Conservation (phyloP, 306 rosid genomes). For the Amphicarpaea edgeworthii region DNA sequence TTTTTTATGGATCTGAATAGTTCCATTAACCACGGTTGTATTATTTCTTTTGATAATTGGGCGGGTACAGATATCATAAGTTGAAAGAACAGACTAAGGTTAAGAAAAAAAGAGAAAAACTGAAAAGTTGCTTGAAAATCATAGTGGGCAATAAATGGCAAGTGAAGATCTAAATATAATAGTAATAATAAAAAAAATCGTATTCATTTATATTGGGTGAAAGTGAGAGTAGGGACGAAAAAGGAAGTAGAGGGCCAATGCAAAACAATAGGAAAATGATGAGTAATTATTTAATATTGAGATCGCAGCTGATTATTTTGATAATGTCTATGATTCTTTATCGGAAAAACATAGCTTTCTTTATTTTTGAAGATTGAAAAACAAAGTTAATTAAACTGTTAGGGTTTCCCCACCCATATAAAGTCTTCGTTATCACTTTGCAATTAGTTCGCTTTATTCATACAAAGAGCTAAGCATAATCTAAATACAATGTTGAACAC, state of each 20-base stretch:
- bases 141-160: constrained; percentile 55
- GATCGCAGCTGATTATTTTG: constrained; percentile 73
- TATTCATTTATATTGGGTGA: constrained; percentile 58
- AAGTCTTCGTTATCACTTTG: constrained; percentile 53
- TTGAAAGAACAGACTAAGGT: constrained; percentile 44
- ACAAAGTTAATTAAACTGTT: constrained; percentile 60
- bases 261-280: constrained; percentile 70
- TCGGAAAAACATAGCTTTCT: constrained; percentile 65
- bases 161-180: constrained; percentile 36
- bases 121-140: constrained; percentile 49
- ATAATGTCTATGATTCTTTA: constrained; percentile 68
- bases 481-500: too few species aligned
- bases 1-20: background rate
- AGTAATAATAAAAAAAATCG: constrained; percentile 25
- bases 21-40: background rate
- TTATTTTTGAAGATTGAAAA: constrained; percentile 34
- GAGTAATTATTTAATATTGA: constrained; percentile 77
- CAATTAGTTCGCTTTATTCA: constrained; percentile 49
- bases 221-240: constrained; percentile 66
- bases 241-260: constrained; percentile 50
- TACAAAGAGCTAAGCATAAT: background rate
- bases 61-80: constrained; percentile 39
- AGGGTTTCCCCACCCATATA: constrained; percentile 52
- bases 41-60: background rate
- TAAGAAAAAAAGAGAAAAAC: background rate